Conservation (phyloP, 352 stramenopile genomes). For the Phytophthora aleatoria region DNA sequence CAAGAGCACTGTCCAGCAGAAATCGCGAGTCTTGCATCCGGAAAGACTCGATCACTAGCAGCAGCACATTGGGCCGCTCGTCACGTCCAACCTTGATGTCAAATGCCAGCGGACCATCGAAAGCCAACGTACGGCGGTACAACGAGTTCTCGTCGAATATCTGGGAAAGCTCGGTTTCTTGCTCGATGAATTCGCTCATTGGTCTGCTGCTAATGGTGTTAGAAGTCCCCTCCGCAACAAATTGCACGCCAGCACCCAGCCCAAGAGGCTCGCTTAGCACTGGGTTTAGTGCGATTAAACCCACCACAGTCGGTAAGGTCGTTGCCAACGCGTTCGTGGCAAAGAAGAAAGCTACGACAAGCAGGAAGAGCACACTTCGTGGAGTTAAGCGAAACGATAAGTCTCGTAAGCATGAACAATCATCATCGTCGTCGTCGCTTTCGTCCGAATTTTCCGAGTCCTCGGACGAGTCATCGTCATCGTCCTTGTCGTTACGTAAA, state of each 20-base stretch:
- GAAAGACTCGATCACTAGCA: slow-evolving; percentile 76
- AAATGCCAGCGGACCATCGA: slow-evolving; percentile 60
- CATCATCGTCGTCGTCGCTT: slow-evolving; percentile 20
- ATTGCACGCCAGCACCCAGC: slow-evolving; percentile 30
- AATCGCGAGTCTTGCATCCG: slow-evolving; percentile 61
- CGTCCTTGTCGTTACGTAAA: slow-evolving; percentile 26
- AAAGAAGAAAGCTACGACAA: slow-evolving; percentile 27
- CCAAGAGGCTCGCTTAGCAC: slow-evolving; percentile 55
- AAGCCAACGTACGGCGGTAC: slow-evolving; percentile 51
- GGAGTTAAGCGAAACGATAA: slow-evolving; percentile 29
- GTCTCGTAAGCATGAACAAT: slow-evolving; percentile 19
- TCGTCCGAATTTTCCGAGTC: slow-evolving; percentile 20
- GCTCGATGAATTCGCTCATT: slow-evolving; percentile 54
- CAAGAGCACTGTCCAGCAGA: slow-evolving; percentile 28
- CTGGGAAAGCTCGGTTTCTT: slow-evolving; percentile 44
- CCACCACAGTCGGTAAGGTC: slow-evolving; percentile 50
- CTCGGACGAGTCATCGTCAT: slow-evolving; percentile 18
- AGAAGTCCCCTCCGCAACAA: slow-evolving; percentile 24
- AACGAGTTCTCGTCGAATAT: slow-evolving; percentile 51
- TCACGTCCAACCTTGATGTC: slow-evolving; percentile 42
- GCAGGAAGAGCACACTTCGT: slow-evolving; percentile 17
- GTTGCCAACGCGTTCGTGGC: slow-evolving; percentile 38
- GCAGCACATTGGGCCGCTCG: slow-evolving; percentile 63
- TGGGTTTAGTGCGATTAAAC: slow-evolving; percentile 59
- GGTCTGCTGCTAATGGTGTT: slow-evolving; percentile 18